These are phyloP conservation scores for Podaxis sp. DNA, from an alignment of 768 basidiomycete species.

Conservation along the genomic window DNA sequence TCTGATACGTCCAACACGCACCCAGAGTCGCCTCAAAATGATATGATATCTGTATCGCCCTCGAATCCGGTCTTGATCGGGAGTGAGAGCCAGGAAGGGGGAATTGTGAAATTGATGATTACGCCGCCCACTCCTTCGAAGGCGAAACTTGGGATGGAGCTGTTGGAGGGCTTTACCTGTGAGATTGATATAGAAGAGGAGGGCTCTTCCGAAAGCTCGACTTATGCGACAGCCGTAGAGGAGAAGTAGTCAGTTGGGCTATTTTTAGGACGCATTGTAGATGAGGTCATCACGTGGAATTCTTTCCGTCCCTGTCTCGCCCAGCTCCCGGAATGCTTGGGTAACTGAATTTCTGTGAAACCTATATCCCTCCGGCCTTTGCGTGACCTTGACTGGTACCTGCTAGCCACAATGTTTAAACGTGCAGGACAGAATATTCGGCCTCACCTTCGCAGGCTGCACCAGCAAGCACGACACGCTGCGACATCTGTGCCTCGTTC, in stretches of 20 bases:
- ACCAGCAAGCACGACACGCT: slow-evolving; percentile 24
- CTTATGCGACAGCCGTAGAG: not conserved
- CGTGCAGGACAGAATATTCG: slow-evolving; percentile 24
- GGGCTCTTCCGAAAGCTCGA: not conserved
- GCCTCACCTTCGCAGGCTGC: slow-evolving; percentile 26
- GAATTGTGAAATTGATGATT: slow-evolving; percentile 16
- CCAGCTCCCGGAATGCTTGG: not conserved
- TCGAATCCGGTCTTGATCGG: slow-evolving; percentile 15
- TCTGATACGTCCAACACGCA: not conserved
- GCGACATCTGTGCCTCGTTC: slow-evolving; percentile 19
- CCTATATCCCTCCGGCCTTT: not conserved
- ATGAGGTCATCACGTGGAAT: slow-evolving; percentile 10
- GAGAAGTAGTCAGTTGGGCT: not conserved
- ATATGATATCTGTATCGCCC: slow-evolving; percentile 15
- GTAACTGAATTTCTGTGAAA: not conserved
- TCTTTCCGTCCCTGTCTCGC: not conserved
- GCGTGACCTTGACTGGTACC: not conserved
- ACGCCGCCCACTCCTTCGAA: slow-evolving; percentile 22
- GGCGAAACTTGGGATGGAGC: slow-evolving; percentile 2
- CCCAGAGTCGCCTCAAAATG: slow-evolving; percentile 2
- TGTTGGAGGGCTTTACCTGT: not conserved
- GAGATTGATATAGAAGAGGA: slow-evolving; percentile 5
- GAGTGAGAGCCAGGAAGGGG: slow-evolving; percentile 8
- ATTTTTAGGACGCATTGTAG: slow-evolving; percentile 3
- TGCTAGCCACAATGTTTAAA: slow-evolving; percentile 28